Evolutionary conservation across 768 basidiomycete genomes (phyloP), one percentile per base, ranked within the genome.

Genomic region (Russula lepida): DNA sequence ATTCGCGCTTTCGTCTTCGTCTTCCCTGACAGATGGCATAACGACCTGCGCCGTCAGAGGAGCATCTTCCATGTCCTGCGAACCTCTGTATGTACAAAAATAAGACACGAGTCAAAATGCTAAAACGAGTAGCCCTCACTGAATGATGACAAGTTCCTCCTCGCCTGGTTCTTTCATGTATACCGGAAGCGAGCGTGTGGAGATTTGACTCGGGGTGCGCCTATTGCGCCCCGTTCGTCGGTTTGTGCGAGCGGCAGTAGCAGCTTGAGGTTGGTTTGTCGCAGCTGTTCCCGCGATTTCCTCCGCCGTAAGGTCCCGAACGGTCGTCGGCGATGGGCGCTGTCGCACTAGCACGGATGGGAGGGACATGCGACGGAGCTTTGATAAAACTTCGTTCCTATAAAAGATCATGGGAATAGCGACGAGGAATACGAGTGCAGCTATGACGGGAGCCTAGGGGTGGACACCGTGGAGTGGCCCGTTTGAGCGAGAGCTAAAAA

Each of bases 91-190:
- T 33, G 53, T 3, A 56, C 6, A 23, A 55, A n/a, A 19, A 37
- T 61, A 30, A 64, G 62, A 56, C 33, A 1, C 15, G 8, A 25
- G 56, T 9, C 49, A 37, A 52, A 15, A 19, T 2, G 21, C 7
- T 27, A 25, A 11, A 27, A n/a, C 5, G 12, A 33, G 25, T 13
- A n/a, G 50, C 28, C 19, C 76, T 64, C 61, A 81, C 80, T 79
- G 71, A 47, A 72, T 76, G 54, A 92, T 82, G 6, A 92, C 90
- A 30, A 92, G 77, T 70, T 92, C 90, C 41, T 85, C 77, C 51
- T 90, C 90, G 17, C 89, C 89, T 0, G 90, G 88, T 62, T 92
- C 89, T 72, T 90, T 90, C 75, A 82, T 88, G 66, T 92, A 92
- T 30, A 78, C 81, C 6, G 90, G 90, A 32, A 92, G 70, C 6